Evolutionary conservation across 2,329 filamentous ascomycete species (phyloP).

Genomic region (Sclerotinia borealis): DNA sequence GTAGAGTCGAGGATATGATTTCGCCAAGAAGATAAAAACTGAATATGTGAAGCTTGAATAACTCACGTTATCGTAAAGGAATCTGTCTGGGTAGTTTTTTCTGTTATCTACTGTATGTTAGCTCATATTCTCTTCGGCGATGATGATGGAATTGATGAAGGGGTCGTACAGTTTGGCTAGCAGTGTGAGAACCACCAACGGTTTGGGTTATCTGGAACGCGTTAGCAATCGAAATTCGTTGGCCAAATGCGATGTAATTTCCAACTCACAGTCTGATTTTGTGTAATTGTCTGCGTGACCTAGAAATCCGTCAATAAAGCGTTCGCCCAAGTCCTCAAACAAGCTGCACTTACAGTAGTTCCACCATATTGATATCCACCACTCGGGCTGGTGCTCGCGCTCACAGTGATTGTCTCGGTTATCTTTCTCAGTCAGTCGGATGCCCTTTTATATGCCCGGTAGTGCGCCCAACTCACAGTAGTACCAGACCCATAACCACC

Average conservation of each 20-base stretch:
- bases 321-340: not conserved
- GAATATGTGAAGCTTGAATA: not conserved
- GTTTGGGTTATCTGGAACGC: not conserved
- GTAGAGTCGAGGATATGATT: not conserved
- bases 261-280: constrained; percentile 2
- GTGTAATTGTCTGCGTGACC: constrained; percentile 1
- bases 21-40: not conserved
- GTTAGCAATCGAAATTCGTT: not conserved
- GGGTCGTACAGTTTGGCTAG: not conserved
- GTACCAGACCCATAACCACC: constrained; percentile 1
- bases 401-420: not conserved
- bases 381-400: not conserved
- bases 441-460: not conserved
- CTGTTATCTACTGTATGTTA: not conserved
- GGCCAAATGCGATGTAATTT: not conserved
- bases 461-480: not conserved
- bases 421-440: not conserved
- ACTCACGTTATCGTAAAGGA: constrained; percentile 8
- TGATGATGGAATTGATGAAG: too few relatives aligned
- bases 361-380: not conserved
- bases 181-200: not conserved
- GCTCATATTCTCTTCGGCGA: not conserved
- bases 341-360: not conserved
- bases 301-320: not conserved
- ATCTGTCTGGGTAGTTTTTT: constrained; percentile 5